These are phyloP conservation scores for Hypholoma fasciculare DNA, from an alignment of 768 basidiomycete species.

Conservation along the genomic window DNA sequence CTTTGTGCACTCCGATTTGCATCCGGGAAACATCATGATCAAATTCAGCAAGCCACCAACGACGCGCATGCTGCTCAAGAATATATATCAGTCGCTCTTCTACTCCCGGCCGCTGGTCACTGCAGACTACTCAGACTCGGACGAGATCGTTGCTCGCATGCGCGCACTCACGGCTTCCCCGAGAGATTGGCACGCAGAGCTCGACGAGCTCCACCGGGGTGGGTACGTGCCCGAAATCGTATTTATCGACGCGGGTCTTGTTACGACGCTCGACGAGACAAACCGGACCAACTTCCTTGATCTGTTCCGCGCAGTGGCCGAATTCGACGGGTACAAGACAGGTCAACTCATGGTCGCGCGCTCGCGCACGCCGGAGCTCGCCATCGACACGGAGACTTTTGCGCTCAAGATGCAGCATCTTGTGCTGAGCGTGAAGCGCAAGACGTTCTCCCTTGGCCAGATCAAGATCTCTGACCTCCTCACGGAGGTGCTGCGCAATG, in stretches of 20 bases:
- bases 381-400: slow-evolving; percentile 90
- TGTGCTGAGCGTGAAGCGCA: slow-evolving; percentile 89
- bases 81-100: slow-evolving; percentile 58
- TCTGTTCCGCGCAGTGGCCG: slow-evolving; percentile 92
- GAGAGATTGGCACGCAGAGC: slow-evolving; percentile 67
- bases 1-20: slow-evolving; percentile 91
- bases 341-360: slow-evolving; percentile 97
- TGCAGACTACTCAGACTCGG: slow-evolving; percentile 50
- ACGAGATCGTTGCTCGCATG: slow-evolving; percentile 70
- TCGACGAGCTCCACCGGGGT: slow-evolving; percentile 55
- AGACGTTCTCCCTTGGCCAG: slow-evolving; percentile 96
- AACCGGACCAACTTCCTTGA: slow-evolving; percentile 95
- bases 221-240: slow-evolving; percentile 95
- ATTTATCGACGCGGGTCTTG: slow-evolving; percentile 95
- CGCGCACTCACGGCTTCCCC: slow-evolving; percentile 57
- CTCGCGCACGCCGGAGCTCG: slow-evolving; percentile 88
- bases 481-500: slow-evolving; percentile 82
- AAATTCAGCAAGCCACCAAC: slow-evolving; percentile 90
- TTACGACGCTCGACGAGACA: slow-evolving; percentile 79
- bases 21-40: slow-evolving; percentile 96
- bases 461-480: slow-evolving; percentile 95
- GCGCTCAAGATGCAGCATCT: slow-evolving; percentile 98
- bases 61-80: slow-evolving; percentile 61
- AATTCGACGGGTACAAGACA: slow-evolving; percentile 95
- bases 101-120: slow-evolving; percentile 26